Evolutionary conservation across 129 eudicot species (phyloP), one percentile per base, ranked within the genome.

Genomic region (Pulicaria dysenterica): DNA sequence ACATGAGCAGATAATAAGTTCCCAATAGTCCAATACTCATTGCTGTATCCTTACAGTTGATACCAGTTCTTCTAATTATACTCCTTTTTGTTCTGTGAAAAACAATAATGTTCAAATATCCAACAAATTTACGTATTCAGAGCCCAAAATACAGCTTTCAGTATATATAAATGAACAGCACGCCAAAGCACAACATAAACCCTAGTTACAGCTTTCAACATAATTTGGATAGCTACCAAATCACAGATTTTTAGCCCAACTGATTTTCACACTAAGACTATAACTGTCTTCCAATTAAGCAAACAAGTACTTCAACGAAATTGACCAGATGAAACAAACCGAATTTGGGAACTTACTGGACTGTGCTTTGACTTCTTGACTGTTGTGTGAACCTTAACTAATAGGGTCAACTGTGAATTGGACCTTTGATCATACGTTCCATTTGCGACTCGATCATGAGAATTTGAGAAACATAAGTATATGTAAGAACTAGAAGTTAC

Each of bases 351-450:
- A 60, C 81, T 77, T 77, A 77, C 81, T 43, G 46, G 59, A 60
- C 64, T 69, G 38, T 51, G 81, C 9, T 69, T 77, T 77, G 81
- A 77, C 76, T 70, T 77, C 8, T 46, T 49, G 64, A 77, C 48
- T 60, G 76, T 0, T 77, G 76, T 60, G n/a, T 77, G 60, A 49
- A 64, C 15, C n/a, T 48, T 19, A 64, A 11, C 5, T 61, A 68
- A 45, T 51, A 68, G 16, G 48, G 71, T 69, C 71, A 77, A 69
- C 64, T 46, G 69, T 7, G 51, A 41, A 55, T 45, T 6, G 68
- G 19, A 66, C 50, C 6, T 69, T 24, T 68, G 70, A 60, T 77
- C 62, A 60, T 46, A 49, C 81, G 69, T 69, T 77, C 31, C 2
- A 14, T 47, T 40, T 38, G 50, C 74, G 69, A 56, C 2, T 69